Evolutionary conservation across 208 protist genomes (phyloP).

Genomic region (Crithidia mellificae): DNA sequence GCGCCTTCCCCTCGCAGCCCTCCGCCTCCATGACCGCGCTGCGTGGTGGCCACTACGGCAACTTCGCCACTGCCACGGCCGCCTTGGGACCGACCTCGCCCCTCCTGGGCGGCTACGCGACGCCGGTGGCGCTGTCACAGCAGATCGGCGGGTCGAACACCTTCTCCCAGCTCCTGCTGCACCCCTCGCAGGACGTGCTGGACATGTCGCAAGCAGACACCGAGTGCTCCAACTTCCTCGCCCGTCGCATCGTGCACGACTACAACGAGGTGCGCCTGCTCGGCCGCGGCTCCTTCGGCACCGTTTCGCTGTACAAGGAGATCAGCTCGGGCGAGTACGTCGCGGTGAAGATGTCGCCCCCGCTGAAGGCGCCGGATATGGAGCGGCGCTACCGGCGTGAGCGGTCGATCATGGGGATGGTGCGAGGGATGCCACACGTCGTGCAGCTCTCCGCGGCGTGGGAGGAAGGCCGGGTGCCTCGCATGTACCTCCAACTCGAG

Average conservation of each 20-base stretch:
- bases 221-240: constrained; percentile 75
- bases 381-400: constrained; percentile 66
- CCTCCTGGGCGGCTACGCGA: constrained; percentile 33
- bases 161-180: constrained; percentile 41
- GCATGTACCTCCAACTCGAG: constrained; percentile 83
- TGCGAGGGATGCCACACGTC: constrained; percentile 71
- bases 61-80: constrained; percentile 1
- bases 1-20: constrained; percentile 32
- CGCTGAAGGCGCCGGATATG: constrained; percentile 42
- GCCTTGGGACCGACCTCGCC: constrained; percentile 23
- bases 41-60: not conserved
- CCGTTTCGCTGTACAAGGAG: constrained; percentile 80
- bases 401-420: constrained; percentile 54
- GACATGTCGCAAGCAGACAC: constrained; percentile 85
- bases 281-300: constrained; percentile 75
- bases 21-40: constrained; percentile 13
- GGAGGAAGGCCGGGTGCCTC: constrained; percentile 71
- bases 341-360: constrained; percentile 75
- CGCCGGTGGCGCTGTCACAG: constrained; percentile 39
- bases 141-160: constrained; percentile 30
- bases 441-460: constrained; percentile 77
- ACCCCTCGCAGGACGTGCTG: constrained; percentile 43
- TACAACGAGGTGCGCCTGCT: constrained; percentile 83
- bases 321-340: constrained; percentile 67
- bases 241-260: constrained; percentile 70